A percentile compares a stretch with the other conserved stretches of the same genome.
phyloP scores from a whole-genome alignment of 305 asterid species.

The Fraxinus sp. region DNA sequence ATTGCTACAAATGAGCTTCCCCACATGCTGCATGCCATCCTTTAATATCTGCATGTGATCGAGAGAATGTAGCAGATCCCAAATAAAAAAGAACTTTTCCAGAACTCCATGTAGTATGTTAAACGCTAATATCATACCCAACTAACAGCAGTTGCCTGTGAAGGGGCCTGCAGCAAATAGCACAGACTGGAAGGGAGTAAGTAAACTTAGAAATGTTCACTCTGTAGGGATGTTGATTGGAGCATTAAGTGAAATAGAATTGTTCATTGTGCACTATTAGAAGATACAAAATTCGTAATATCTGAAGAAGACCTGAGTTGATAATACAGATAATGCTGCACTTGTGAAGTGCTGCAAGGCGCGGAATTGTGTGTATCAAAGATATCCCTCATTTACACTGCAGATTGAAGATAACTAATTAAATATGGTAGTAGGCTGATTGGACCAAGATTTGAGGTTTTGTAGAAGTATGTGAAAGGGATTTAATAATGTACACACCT shows the following conservation, averaged over 20 bases:
- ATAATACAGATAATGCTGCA: constrained; percentile 81
- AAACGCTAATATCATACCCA: constrained; percentile 57
- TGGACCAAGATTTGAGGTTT: too few species aligned
- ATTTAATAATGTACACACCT: constrained; percentile 42
- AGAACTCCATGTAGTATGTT: constrained; percentile 14
- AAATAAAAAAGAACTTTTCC: constrained; percentile 7
- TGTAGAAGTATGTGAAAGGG: constrained; percentile 16
- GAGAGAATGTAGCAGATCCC: constrained; percentile 23
- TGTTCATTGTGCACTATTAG: neutral
- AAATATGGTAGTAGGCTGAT: too few species aligned
- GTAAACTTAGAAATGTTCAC: constrained; percentile 30
- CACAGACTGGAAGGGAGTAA: constrained; percentile 78
- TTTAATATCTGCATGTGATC: constrained; percentile 61
- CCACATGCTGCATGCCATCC: constrained; percentile 95
- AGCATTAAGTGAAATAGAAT: constrained; percentile 18
- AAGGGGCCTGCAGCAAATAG: constrained; percentile 99
- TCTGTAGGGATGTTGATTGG: constrained; percentile 17
- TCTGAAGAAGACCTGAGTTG: constrained; percentile 84
- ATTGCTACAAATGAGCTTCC: constrained; percentile 89
- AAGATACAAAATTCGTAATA: neutral
- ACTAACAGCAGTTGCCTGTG: constrained; percentile 97
- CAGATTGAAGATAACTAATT: constrained; percentile 24
- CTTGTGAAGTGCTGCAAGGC: constrained; percentile 93
- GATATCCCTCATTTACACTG: constrained; percentile 96
- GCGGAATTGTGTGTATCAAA: constrained; percentile 86